Percentiles rank a stretch among this genome's conserved stretches.
Evolutionary conservation across 2,329 filamentous ascomycete species (phyloP).

Genomic region (Penicillium brasilianum): DNA sequence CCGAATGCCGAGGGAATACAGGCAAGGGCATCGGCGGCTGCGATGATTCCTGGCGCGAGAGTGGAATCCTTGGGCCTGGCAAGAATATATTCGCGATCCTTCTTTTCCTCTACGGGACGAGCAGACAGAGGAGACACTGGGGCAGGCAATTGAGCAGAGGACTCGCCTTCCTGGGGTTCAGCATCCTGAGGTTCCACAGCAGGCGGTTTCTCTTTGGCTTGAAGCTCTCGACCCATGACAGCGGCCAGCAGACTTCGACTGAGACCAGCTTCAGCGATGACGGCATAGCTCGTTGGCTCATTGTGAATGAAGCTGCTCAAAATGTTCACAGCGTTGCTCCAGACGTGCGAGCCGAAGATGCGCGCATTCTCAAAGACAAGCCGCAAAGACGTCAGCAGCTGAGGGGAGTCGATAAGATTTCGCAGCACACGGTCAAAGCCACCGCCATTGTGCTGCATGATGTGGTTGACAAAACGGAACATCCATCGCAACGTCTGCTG

Average conservation of each 20-base stretch:
- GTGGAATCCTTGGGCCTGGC: slow-evolving; percentile 36
- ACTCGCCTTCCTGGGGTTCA: slow-evolving; percentile 36
- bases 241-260: slow-evolving; percentile 85
- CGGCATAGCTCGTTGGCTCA: slow-evolving; percentile 94
- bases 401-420: slow-evolving; percentile 92
- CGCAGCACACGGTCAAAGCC: slow-evolving; percentile 89
- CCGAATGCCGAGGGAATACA: slow-evolving; percentile 87
- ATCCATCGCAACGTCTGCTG: slow-evolving; percentile 93
- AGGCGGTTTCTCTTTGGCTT: slow-evolving; percentile 41
- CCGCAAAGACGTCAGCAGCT: slow-evolving; percentile 77
- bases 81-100: slow-evolving; percentile 38
- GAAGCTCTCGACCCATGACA: slow-evolving; percentile 61
- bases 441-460: slow-evolving; percentile 81
- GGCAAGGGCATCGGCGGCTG: slow-evolving; percentile 86
- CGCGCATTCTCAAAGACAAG: slow-evolving; percentile 79
- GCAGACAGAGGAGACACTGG: slow-evolving; percentile 37
- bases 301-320: slow-evolving; percentile 98
- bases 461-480: slow-evolving; percentile 94
- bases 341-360: slow-evolving; percentile 88
- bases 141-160: slow-evolving; percentile 45
- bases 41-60: slow-evolving; percentile 74
- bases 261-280: slow-evolving; percentile 91
- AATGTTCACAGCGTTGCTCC: slow-evolving; percentile 92
- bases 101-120: slow-evolving; percentile 25
- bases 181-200: slow-evolving; percentile 28